Evolutionary conservation across 2,329 filamentous ascomycete species (phyloP).

Genomic region (Biscogniauxia sp.): DNA sequence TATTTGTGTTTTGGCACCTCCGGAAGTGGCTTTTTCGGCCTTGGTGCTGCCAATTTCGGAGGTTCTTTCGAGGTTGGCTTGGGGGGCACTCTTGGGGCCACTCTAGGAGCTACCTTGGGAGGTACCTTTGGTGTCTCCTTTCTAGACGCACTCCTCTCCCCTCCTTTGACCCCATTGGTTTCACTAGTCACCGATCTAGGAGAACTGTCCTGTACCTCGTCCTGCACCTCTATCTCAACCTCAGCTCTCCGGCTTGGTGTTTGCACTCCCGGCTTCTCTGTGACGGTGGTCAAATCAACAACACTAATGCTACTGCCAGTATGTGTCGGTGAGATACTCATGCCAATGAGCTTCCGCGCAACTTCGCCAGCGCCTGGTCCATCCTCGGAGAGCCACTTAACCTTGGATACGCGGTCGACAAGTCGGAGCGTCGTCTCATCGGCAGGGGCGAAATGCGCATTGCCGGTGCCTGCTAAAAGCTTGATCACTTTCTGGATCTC

Average conservation of each 20-base stretch:
- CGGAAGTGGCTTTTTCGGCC: constrained; percentile 49
- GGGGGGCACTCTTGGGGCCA: constrained; percentile 1
- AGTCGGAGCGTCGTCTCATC: constrained; percentile 78
- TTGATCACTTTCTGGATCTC: constrained; percentile 76
- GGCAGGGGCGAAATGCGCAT: constrained; percentile 73
- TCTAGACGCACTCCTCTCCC: neutral
- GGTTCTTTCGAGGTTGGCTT: constrained; percentile 18
- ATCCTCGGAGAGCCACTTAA: constrained; percentile 60
- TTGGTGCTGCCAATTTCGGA: constrained; percentile 22
- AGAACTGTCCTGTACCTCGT: constrained; percentile 9
- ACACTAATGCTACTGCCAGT: constrained; percentile 74
- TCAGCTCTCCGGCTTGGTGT: constrained; percentile 65
- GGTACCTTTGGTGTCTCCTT: neutral
- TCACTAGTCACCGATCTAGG: constrained; percentile 2
- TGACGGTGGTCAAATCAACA: constrained; percentile 73
- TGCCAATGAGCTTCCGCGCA: constrained; percentile 63
- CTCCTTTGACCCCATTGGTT: neutral
- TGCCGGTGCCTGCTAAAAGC: constrained; percentile 65
- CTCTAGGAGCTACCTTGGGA: constrained; percentile 3
- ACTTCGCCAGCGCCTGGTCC: constrained; percentile 44
- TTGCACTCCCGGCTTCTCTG: constrained; percentile 78
- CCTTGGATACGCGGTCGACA: constrained; percentile 70
- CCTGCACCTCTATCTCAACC: constrained; percentile 11
- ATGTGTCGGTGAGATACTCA: constrained; percentile 64
- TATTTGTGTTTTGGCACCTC: constrained; percentile 57